Evolutionary conservation across 2,329 filamentous ascomycete genomes (phyloP).

Genomic region (Nothophoma quercina): DNA sequence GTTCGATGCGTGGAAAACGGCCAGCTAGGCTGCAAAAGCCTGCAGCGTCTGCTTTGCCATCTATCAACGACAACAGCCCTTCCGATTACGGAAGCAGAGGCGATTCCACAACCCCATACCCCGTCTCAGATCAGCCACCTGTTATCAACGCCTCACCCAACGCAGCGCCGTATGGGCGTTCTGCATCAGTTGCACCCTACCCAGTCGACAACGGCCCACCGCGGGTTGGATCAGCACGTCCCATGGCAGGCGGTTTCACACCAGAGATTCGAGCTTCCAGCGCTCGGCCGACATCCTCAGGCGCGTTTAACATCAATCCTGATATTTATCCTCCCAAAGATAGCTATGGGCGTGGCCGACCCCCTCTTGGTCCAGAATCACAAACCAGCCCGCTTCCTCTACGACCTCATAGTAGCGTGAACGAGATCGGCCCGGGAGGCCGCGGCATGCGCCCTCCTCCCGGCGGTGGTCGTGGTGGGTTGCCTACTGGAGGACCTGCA

Average conservation of each 20-base stretch:
- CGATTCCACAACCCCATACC: conserved; percentile 53
- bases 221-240: conserved; percentile 46
- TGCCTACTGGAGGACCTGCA: conserved; percentile 43
- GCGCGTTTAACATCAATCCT: conserved; percentile 61
- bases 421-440: conserved; percentile 45
- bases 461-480: conserved; percentile 35
- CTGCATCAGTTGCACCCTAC: conserved; percentile 71
- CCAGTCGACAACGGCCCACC: conserved; percentile 71
- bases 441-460: conserved; percentile 37
- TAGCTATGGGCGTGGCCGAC: conserved; percentile 40
- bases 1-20: conserved; percentile 59
- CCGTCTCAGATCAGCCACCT: conserved; percentile 53
- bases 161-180: conserved; percentile 47
- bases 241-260: conserved; percentile 52
- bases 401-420: conserved; percentile 48
- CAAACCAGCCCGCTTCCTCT: conserved; percentile 44
- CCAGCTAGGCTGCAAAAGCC: conserved; percentile 54
- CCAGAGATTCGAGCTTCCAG: conserved; percentile 60
- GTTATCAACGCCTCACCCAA: conserved; percentile 28
- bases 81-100: conserved; percentile 46
- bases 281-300: conserved; percentile 55
- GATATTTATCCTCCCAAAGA: conserved; percentile 49
- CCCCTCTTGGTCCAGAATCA: conserved; percentile 32
- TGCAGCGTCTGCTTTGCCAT: conserved; percentile 48
- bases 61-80: conserved; percentile 49